Evolutionary conservation across 768 basidiomycete species (phyloP).

Genomic region (Rickenella mellea): DNA sequence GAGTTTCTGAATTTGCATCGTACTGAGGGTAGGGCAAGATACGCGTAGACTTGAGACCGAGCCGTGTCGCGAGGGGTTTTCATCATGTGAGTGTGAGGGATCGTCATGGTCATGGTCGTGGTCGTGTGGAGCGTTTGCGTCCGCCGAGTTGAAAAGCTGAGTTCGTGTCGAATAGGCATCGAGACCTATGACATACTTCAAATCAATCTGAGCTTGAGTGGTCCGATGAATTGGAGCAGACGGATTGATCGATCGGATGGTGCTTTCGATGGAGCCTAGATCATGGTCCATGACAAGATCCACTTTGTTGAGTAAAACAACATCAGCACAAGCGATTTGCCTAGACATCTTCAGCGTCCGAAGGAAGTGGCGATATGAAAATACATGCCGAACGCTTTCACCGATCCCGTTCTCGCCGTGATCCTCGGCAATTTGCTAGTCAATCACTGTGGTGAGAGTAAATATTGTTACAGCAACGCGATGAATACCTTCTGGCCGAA

Average conservation of each 20-base stretch:
- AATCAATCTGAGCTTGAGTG: slow-evolving; percentile 59
- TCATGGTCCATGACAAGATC: slow-evolving; percentile 53
- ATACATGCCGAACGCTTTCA: slow-evolving; percentile 66
- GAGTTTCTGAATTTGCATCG: slow-evolving; percentile 37
- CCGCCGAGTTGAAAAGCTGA: slow-evolving; percentile 15
- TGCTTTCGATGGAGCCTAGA: slow-evolving; percentile 40
- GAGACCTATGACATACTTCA: slow-evolving; percentile 70
- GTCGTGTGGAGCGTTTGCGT: slow-evolving; percentile 6
- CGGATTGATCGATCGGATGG: slow-evolving; percentile 73
- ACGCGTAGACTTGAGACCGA: slow-evolving; percentile 82
- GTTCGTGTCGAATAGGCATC: slow-evolving; percentile 62
- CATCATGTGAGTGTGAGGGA: slow-evolving; percentile 19
- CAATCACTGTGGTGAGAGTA: not conserved
- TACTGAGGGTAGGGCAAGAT: slow-evolving; percentile 48
- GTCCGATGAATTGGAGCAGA: slow-evolving; percentile 69
- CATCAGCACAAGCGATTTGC: slow-evolving; percentile 89
- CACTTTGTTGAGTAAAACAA: slow-evolving; percentile 85
- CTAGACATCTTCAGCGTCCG: slow-evolving; percentile 29
- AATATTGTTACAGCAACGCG: not conserved
- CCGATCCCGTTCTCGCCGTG: slow-evolving; percentile 54
- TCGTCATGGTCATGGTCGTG: slow-evolving; percentile 26
- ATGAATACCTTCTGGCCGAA: slow-evolving; percentile 53
- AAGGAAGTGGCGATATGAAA: slow-evolving; percentile 1
- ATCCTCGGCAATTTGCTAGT: slow-evolving; percentile 85
- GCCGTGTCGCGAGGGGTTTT: slow-evolving; percentile 25